A percentile compares a stretch with the other conserved stretches of the same genome.
phyloP scores from a whole-genome alignment of 2,329 filamentous ascomycete species.

The Boeremia exigua region DNA sequence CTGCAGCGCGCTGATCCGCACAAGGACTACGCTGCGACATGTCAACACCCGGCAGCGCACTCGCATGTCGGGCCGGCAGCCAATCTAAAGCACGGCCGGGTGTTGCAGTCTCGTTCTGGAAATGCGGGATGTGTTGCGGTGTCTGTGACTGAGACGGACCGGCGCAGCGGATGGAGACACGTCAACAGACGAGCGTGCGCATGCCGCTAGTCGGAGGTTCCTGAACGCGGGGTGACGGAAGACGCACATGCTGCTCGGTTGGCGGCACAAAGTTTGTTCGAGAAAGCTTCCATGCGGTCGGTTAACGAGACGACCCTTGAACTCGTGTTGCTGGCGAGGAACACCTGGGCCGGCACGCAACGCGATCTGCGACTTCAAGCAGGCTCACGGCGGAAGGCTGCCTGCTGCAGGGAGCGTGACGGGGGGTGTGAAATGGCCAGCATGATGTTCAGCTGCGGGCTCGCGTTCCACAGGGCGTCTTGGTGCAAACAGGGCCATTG shows the following conservation, averaged over 20 bases:
- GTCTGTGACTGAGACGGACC: too few species aligned
- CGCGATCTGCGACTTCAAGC: neutral
- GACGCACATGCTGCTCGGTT: conserved; percentile 30
- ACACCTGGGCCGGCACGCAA: too few species aligned
- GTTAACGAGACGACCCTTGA: conserved; percentile 25
- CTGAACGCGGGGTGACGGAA: conserved; percentile 27
- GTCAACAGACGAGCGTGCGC: neutral
- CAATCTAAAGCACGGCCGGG: too few species aligned
- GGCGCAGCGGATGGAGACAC: too few species aligned
- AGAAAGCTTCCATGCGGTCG: conserved; percentile 29
- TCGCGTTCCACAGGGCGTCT: conserved; percentile 22
- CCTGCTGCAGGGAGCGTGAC: neutral
- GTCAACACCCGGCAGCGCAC: too few species aligned
- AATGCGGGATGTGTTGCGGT: too few species aligned
- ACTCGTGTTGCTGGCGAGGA: conserved; percentile 11
- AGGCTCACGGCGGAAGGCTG: neutral
- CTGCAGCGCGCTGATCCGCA: too few species aligned
- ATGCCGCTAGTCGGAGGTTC: conserved; percentile 9
- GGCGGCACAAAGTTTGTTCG: conserved; percentile 29
- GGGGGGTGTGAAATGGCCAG: neutral
- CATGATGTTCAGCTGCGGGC: neutral
- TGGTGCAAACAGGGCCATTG: conserved; percentile 25
- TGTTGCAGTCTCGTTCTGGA: too few species aligned
- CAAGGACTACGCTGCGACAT: too few species aligned
- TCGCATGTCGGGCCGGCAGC: too few species aligned